Conservation (phyloP, 2,329 filamentous ascomycete genomes). For the Furcasterigmium sp. region DNA sequence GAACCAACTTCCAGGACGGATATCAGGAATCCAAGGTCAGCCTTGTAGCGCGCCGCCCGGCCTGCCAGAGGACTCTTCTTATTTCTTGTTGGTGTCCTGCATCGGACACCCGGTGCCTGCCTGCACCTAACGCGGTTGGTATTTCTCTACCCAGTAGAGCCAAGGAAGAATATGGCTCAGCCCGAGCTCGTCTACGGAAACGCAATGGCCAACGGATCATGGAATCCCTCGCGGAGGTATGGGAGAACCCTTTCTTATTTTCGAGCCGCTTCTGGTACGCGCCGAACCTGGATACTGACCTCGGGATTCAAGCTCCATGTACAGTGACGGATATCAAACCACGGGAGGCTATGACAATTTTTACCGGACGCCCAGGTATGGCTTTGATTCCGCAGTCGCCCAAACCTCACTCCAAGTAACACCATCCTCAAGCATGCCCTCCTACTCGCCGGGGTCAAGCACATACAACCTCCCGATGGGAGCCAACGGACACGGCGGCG, state of each 20-base stretch:
- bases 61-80: constrained; percentile 11
- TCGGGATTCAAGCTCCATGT: constrained; percentile 21
- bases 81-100: constrained; percentile 12
- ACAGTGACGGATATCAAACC: constrained; percentile 25
- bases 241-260: constrained; percentile 18
- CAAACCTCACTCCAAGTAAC: constrained; percentile 21
- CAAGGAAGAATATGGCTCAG: constrained; percentile 38
- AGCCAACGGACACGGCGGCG: constrained; percentile 30
- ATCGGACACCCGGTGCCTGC: constrained; percentile 6
- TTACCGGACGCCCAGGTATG: constrained; percentile 30
- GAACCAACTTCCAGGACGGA: constrained; percentile 8
- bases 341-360: constrained; percentile 28
- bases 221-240: constrained; percentile 50
- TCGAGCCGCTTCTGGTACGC: too few species aligned
- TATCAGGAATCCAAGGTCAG: constrained; percentile 8
- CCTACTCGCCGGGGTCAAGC: constrained; percentile 27
- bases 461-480: constrained; percentile 25
- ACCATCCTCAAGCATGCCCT: constrained; percentile 32
- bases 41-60: constrained; percentile 8
- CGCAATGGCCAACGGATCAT: constrained; percentile 41
- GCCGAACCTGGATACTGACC: constrained; percentile 10
- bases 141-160: constrained; percentile 16
- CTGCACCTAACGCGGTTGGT: constrained; percentile 7
- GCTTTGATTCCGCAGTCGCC: neutral
- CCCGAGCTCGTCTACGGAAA: constrained; percentile 42